Evolutionary conservation across 2,329 filamentous ascomycete species (phyloP).

Genomic region (Pseudocercospora crystallina): DNA sequence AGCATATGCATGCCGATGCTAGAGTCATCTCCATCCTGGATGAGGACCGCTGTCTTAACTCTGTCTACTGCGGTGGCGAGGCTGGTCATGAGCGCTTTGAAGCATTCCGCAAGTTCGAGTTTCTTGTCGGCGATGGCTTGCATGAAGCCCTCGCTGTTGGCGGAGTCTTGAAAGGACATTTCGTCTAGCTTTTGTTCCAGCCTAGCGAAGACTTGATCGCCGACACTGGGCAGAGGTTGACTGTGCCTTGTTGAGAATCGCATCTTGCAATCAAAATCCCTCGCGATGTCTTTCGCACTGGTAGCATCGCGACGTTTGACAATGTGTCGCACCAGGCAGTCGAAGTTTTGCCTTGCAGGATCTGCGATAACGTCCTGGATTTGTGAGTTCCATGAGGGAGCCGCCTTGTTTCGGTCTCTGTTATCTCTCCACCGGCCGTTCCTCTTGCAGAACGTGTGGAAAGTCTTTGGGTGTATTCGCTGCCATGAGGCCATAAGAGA

Average conservation of each 20-base stretch:
- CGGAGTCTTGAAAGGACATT: no score
- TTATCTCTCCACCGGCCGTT: slow-evolving; percentile 5
- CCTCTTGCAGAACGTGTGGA: slow-evolving; percentile 9
- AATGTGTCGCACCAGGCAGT: no score
- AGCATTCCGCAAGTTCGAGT: neutral
- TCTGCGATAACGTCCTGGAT: slow-evolving; percentile 5
- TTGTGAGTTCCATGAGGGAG: slow-evolving; percentile 8
- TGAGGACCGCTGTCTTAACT: no score
- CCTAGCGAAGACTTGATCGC: neutral
- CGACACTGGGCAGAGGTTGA: neutral
- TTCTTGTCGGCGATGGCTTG: neutral
- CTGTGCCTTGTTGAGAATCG: neutral
- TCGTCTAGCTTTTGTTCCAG: no score
- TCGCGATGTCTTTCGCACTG: neutral
- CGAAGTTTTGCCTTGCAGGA: no score
- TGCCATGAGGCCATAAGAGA: slow-evolving; percentile 7
- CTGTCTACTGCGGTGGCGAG: no score
- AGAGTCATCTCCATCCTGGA: no score
- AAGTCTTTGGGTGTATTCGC: neutral
- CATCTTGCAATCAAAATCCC: neutral
- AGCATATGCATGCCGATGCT: no score
- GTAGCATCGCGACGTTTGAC: neutral
- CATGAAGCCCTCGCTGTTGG: neutral
- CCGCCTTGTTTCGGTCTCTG: no score
- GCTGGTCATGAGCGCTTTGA: no score